phyloP scores from a whole-genome alignment of 2,329 filamentous ascomycete genomes.

The Fusarium armeniacum region DNA sequence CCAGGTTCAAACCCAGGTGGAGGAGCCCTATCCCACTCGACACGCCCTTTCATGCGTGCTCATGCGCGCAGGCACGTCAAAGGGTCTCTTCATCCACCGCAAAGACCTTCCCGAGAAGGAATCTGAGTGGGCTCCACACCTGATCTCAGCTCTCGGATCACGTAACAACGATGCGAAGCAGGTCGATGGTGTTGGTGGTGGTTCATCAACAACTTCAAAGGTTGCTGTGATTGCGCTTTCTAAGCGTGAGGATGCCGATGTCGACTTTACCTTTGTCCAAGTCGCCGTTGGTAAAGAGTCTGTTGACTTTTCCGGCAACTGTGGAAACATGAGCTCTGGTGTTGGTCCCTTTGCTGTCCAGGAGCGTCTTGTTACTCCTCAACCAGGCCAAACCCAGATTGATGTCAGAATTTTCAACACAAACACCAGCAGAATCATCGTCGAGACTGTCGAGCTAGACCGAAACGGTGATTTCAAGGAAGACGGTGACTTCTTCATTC shows the following conservation, averaged over 20 bases:
- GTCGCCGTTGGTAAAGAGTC: constrained; percentile 68
- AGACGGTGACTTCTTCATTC: constrained; percentile 68
- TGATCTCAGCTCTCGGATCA: constrained; percentile 67
- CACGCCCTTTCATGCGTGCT: constrained; percentile 64
- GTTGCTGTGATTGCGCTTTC: constrained; percentile 67
- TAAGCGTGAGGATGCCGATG: constrained; percentile 61
- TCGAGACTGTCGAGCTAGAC: constrained; percentile 66
- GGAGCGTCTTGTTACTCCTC: constrained; percentile 57
- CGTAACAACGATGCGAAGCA: constrained; percentile 65
- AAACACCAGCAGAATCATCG: constrained; percentile 70
- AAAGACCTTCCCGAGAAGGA: constrained; percentile 63
- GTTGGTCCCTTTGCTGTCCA: constrained; percentile 73
- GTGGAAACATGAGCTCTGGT: constrained; percentile 73
- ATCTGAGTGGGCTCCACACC: constrained; percentile 65
- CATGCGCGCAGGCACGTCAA: constrained; percentile 74
- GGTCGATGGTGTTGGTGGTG: constrained; percentile 73
- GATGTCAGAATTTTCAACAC: constrained; percentile 69
- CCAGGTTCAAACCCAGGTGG: background rate
- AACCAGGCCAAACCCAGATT: constrained; percentile 47
- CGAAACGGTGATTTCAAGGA: constrained; percentile 62
- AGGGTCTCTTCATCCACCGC: constrained; percentile 70
- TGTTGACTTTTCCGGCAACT: constrained; percentile 72
- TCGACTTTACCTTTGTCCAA: constrained; percentile 75
- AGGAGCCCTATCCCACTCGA: constrained; percentile 20
- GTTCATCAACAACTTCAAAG: constrained; percentile 72